phyloP scores from a whole-genome alignment of 805 yeast genomes.

The Candida incommunis region DNA sequence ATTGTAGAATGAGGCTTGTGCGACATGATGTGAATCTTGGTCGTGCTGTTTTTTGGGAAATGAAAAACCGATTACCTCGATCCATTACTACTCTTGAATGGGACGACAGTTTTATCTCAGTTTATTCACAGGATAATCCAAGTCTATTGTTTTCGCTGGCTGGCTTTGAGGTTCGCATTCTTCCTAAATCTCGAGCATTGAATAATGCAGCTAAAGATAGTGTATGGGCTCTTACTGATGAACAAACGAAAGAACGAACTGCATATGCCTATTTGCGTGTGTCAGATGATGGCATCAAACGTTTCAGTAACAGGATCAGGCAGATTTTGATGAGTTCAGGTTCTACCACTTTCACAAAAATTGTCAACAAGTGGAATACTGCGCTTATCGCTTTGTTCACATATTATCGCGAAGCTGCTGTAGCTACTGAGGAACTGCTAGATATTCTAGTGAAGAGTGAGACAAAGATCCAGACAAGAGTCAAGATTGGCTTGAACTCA shows the following conservation, averaged over 20 bases:
- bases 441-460: conserved; percentile 83
- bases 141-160: conserved; percentile 80
- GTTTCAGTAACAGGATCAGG: conserved; percentile 70
- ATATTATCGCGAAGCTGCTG: conserved; percentile 85
- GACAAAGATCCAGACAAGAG: conserved; percentile 84
- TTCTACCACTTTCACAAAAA: conserved; percentile 85
- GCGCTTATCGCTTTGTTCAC: conserved; percentile 75
- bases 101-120: conserved; percentile 73
- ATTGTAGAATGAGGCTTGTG: conserved; percentile 78
- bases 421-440: conserved; percentile 62
- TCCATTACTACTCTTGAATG: conserved; percentile 62
- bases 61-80: conserved; percentile 62
- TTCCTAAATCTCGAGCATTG: conserved; percentile 58
- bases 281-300: conserved; percentile 61
- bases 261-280: conserved; percentile 83
- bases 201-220: conserved; percentile 55
- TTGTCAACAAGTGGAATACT: conserved; percentile 93
- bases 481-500: conserved; percentile 87
- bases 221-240: conserved; percentile 77
- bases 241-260: conserved; percentile 63
- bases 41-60: conserved; percentile 84
- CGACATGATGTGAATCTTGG: conserved; percentile 87
- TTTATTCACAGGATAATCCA: conserved; percentile 82
- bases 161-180: conserved; percentile 85
- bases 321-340: conserved; percentile 93